Evolutionary conservation across 148 eudicot genomes (phyloP).

Genomic region (Polygonum aviculare): DNA sequence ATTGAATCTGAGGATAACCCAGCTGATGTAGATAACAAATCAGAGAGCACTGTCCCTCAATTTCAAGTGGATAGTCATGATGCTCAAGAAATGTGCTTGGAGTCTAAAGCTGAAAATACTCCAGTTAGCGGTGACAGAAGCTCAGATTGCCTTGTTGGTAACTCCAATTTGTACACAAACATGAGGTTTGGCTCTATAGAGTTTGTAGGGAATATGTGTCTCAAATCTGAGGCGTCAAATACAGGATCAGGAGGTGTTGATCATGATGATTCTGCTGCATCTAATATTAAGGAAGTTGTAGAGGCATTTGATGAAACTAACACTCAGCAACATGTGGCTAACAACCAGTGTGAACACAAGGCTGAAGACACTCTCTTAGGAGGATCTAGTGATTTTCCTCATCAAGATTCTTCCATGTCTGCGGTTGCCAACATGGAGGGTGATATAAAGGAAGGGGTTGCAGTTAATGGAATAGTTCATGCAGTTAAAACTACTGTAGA

Average conservation of each 20-base stretch:
- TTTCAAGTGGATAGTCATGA: constrained; percentile 6
- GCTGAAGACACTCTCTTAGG: background rate
- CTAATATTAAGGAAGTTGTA: constrained; percentile 15
- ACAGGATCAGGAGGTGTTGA: constrained; percentile 8
- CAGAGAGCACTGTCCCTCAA: constrained; percentile 6
- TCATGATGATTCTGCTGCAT: constrained; percentile 18
- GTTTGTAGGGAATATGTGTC: constrained; percentile 9
- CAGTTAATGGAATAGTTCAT: constrained; percentile 8
- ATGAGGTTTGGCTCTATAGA: constrained; percentile 25
- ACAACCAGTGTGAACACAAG: constrained; percentile 3
- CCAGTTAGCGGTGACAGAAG: constrained; percentile 17
- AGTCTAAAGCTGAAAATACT: constrained; percentile 19
- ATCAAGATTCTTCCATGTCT: background rate
- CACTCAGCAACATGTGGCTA: background rate
- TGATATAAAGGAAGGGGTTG: background rate
- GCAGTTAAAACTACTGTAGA: constrained; percentile 15
- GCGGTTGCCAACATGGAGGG: background rate
- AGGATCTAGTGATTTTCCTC: background rate
- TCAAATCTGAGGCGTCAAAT: constrained; percentile 4
- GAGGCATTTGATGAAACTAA: constrained; percentile 17
- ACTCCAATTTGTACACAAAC: constrained; percentile 17
- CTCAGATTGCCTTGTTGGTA: constrained; percentile 15
- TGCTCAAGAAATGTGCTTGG: constrained; percentile 15
- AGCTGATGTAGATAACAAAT: background rate
- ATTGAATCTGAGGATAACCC: background rate